These are phyloP conservation scores for Rhizophora mangle DNA, from an alignment of 345 rosid genomes.

Conservation along the genomic window DNA sequence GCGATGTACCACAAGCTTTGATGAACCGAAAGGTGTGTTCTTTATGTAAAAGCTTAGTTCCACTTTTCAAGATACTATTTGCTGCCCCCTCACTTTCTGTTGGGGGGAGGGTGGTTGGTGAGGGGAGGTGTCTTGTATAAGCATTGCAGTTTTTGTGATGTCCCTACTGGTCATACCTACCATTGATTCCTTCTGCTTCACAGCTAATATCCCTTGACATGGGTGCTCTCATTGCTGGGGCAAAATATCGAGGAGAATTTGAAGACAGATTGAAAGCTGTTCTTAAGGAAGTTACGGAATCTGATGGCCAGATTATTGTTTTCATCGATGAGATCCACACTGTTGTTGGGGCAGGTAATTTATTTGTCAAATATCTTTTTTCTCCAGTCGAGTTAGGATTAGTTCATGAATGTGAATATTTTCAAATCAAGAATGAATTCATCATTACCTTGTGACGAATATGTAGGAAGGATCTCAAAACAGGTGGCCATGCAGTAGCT, in stretches of 20 bases:
- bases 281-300: slow-evolving; percentile 88
- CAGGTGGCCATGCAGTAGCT: not conserved
- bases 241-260: slow-evolving; percentile 95
- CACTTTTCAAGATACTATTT: not conserved
- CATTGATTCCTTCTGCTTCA: slow-evolving; percentile 3
- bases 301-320: slow-evolving; percentile 88
- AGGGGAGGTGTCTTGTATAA: not conserved
- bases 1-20: slow-evolving; percentile 98
- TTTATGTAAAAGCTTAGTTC: slow-evolving; percentile 10
- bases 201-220: slow-evolving; percentile 97
- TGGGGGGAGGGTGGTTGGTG: not conserved
- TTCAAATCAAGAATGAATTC: not conserved
- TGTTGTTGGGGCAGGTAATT: slow-evolving; percentile 95
- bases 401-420: not conserved
- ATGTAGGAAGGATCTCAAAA: not conserved
- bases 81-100: not conserved
- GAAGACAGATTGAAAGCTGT: slow-evolving; percentile 99
- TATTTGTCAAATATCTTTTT: not conserved
- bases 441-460: not conserved
- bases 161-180: not conserved
- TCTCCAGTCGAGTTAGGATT: not conserved
- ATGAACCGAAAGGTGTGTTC: slow-evolving; percentile 83
- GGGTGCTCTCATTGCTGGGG: slow-evolving; percentile 99
- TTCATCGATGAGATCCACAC: slow-evolving; percentile 99
- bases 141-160: not conserved